A percentile compares a stretch with the other conserved stretches of the same genome.
phyloP scores from a whole-genome alignment of 768 basidiomycete genomes.

The Gymnopilus dilepis region DNA sequence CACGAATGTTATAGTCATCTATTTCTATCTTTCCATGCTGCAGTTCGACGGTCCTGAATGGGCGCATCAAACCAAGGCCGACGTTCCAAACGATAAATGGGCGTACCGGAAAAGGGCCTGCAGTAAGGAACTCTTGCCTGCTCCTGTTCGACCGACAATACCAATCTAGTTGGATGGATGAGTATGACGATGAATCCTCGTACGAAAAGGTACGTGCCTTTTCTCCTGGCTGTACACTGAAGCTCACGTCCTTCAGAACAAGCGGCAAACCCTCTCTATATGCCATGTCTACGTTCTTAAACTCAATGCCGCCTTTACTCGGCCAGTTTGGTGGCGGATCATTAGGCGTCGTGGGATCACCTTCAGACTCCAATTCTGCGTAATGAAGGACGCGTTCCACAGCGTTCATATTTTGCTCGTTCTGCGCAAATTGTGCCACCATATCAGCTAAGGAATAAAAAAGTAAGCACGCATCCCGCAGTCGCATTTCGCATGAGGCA shows the following conservation, averaged over 20 bases:
- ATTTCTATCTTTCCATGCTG: slow-evolving; percentile 60
- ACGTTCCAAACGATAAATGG: neutral
- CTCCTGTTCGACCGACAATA: slow-evolving; percentile 54
- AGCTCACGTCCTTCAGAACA: slow-evolving; percentile 65
- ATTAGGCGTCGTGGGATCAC: slow-evolving; percentile 39
- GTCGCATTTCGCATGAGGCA: slow-evolving; percentile 16
- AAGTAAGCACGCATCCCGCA: neutral
- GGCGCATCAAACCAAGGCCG: neutral
- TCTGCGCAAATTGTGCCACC: slow-evolving; percentile 60
- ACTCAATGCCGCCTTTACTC: slow-evolving; percentile 54
- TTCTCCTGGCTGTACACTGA: slow-evolving; percentile 63
- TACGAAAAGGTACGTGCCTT: slow-evolving; percentile 48
- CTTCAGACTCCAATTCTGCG: slow-evolving; percentile 64
- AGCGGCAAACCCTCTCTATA: slow-evolving; percentile 71
- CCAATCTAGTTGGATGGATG: slow-evolving; percentile 38
- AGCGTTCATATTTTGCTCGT: slow-evolving; percentile 75
- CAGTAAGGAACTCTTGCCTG: slow-evolving; percentile 60
- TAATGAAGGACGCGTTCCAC: slow-evolving; percentile 75
- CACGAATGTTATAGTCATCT: slow-evolving; percentile 56
- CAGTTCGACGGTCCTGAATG: slow-evolving; percentile 61
- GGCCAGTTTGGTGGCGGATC: slow-evolving; percentile 62
- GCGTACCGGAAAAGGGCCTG: slow-evolving; percentile 60
- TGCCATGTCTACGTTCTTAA: slow-evolving; percentile 57
- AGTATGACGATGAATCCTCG: neutral
- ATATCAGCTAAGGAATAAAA: slow-evolving; percentile 49